phyloP scores from a whole-genome alignment of 352 stramenopile species.

The Globisporangium iwayamae region DNA sequence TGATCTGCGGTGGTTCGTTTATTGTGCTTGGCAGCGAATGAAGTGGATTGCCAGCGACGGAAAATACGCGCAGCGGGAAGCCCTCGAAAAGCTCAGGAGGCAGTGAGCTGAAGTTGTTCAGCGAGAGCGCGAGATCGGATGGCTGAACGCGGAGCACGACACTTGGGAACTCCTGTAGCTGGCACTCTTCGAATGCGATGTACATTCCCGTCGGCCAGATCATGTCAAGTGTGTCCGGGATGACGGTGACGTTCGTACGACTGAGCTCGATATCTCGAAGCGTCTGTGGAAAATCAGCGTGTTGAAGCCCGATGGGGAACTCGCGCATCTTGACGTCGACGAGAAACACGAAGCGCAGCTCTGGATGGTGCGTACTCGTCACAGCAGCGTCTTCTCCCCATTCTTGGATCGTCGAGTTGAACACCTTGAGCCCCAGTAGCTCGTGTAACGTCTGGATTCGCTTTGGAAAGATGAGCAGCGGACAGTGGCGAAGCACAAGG shows the following conservation, averaged over 20 bases:
- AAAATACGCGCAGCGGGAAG: conserved; percentile 7
- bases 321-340: conserved; percentile 14
- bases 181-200: conserved; percentile 13
- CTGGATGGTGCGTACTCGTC: conserved; percentile 7
- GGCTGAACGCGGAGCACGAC: conserved; percentile 1
- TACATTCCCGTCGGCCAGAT: conserved; percentile 15
- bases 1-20: background rate
- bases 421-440: conserved; percentile 25
- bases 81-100: background rate
- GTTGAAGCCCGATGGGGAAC: conserved; percentile 13
- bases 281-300: conserved; percentile 2
- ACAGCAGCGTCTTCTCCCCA: conserved; percentile 17
- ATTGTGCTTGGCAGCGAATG: conserved; percentile 6
- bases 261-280: conserved; percentile 15
- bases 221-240: conserved; percentile 12
- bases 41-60: conserved; percentile 7
- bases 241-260: conserved; percentile 5
- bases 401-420: conserved; percentile 26
- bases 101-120: conserved; percentile 11
- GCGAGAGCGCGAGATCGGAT: conserved; percentile 2
- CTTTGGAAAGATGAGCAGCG: conserved; percentile 16
- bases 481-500: conserved; percentile 28
- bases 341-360: conserved; percentile 14
- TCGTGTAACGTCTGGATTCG: conserved; percentile 16
- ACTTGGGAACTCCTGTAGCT: conserved; percentile 11